Evolutionary conservation across 2,329 filamentous ascomycete species (phyloP), one percentile per base, ranked within the genome.

Genomic region (Ceratocystis colombiana): DNA sequence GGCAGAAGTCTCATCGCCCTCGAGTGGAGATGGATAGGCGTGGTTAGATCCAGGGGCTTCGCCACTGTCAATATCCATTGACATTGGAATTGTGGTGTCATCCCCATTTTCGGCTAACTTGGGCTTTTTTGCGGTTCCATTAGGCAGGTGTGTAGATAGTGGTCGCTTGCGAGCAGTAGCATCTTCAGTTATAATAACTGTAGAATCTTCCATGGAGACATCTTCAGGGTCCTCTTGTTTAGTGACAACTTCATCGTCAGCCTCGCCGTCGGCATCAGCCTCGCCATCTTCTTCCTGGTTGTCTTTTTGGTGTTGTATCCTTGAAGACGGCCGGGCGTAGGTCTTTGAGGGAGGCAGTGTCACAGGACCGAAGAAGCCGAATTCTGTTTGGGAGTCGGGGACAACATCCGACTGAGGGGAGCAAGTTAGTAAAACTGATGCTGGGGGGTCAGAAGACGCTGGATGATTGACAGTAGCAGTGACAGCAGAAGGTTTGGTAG

Each of bases 11-110:
- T 79, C 78, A 70, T 85, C 82, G 68, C 80, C 79, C 72, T 85
- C 83, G 22, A 84, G 79, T 66, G 84, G 84, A 66, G 84, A 87
- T 64, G 84, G 84, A 72, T 87, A 87, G 71, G 84, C 84, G 74
- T 86, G 82, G 72, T 83, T 82, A 72, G 78, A 76, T 69, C 76
- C 75, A 67, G 75, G 75, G 66, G 75, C 73, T 70, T 77, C 74
- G 65, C 73, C 72, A 67, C 75, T 74, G 73, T 86, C 84, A 69
- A 85, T 74, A 70, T 86, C 83, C 82, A 86, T 85, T 70, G 82
- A 80, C 69, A 68, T 66, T 20, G 61, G 25, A 69, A 68, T 66
- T 17, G 61, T 45, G 25, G 57, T 50, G 45, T 67, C 67, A 41
- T 68, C 67, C 12, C 65, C 66, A 37, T 69, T 70, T 28, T 64